Base-by-base conservation (phyloP, 768 basidiomycete species). In the Phaffia australis region DNA sequence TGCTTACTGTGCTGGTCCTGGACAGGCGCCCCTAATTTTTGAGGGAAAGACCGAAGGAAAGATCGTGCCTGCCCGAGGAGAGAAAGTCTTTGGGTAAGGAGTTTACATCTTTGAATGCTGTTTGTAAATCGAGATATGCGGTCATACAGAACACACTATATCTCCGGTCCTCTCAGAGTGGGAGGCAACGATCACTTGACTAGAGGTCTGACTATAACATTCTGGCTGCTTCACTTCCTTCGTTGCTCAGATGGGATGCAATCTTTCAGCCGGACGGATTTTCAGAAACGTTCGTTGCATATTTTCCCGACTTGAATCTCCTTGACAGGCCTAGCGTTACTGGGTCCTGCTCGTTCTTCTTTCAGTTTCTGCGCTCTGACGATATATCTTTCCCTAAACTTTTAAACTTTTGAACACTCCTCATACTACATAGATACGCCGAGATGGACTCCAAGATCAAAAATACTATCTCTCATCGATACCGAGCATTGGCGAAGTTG, bases 11-110 rank as follows among this genome's bases (percentile, higher is more conserved):
- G 79, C 85, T 0, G 90, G 91, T 0, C 90, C 92, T 29, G 85
- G 83, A 74, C 69, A 82, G 1, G 85, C 89, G 66, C 89, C 90
- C 0, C 78, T 92, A 57, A 76, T 88, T 11, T 88, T 88, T 65
- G 93, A 95, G 73, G 94, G 94, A 0, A 80, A 83, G 15, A 95
- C 92, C 1, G 84, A 89, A 29, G 94, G 94, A 1, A 81, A 76
- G n/a, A 92, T 98, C 69, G 94, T 99, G 2, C 84, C 84, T 29
- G 81, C 93, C 1, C 78, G 93, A 54, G 94, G 94, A 0, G 81
- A 84, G 0, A 78, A 80, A 32, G 76, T 81, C 16, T 97, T 97
- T 73, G 94, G 94, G 27, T 97, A 92, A 91, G 90, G 94, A 76
- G 80, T 90, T 0, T 77, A 87, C 11, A 95, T 94, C 42, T 32